A percentile compares a stretch with the other conserved stretches of the same genome.
phyloP scores from a whole-genome alignment of 352 stramenopile genomes.

The Globisporangium paroecandrum region DNA sequence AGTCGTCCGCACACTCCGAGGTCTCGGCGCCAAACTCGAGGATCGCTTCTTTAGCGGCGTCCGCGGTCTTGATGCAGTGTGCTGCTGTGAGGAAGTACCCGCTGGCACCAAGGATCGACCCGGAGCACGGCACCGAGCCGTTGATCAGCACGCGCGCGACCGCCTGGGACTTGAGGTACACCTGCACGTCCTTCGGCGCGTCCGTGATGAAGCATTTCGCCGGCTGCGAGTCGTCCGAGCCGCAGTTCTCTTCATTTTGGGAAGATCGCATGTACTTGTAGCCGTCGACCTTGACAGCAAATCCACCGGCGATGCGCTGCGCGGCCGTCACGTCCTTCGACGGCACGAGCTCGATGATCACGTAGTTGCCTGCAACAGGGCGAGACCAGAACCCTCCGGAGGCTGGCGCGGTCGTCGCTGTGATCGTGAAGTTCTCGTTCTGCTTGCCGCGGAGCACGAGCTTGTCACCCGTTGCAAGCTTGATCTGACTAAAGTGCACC shows the following conservation, averaged over 20 bases:
- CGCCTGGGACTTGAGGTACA: conserved; percentile 24
- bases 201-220: conserved; percentile 26
- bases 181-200: conserved; percentile 7
- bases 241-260: conserved; percentile 18
- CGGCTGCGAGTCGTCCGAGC: conserved; percentile 21
- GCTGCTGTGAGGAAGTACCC: conserved; percentile 30
- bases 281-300: conserved; percentile 16
- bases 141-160: conserved; percentile 28
- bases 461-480: conserved; percentile 13
- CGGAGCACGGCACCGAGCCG: conserved; percentile 23
- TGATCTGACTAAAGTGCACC: conserved; percentile 19
- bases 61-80: conserved; percentile 25
- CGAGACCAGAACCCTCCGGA: conserved; percentile 19
- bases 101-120: conserved; percentile 16
- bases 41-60: conserved; percentile 11
- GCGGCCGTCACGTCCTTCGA: background rate
- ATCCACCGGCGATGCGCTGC: conserved; percentile 1
- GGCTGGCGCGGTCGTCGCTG: background rate
- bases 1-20: conserved; percentile 18
- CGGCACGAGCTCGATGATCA: conserved; percentile 18
- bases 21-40: conserved; percentile 30
- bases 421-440: conserved; percentile 20
- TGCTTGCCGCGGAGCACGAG: conserved; percentile 21
- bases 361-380: conserved; percentile 13
- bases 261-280: conserved; percentile 15